Percentiles rank a stretch among this genome's conserved stretches.
Evolutionary conservation across 164 flowering plant genomes (phyloP).

Genomic region (Paratinospora sagittata): DNA sequence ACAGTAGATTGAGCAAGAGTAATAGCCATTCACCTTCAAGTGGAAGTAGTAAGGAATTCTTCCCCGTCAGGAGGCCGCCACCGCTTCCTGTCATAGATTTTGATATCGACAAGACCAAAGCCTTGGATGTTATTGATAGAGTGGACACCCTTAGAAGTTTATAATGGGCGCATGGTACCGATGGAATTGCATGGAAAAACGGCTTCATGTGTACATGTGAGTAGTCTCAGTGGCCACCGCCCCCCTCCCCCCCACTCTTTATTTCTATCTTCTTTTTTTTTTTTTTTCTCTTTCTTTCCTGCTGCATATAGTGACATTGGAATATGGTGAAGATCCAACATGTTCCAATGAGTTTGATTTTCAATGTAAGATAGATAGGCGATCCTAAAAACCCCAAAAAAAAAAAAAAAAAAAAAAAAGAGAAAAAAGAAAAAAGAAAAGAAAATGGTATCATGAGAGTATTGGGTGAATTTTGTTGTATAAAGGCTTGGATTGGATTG

Average conservation of each 20-base stretch:
- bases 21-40: conserved; percentile 69
- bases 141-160: conserved; percentile 56
- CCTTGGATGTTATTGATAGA: conserved; percentile 86
- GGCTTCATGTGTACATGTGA: neutral
- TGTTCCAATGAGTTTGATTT: neutral
- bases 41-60: conserved; percentile 34
- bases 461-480: conserved; percentile 8
- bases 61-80: conserved; percentile 41
- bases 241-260: too few species aligned
- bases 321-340: conserved; percentile 1
- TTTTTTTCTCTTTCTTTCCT: neutral
- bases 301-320: neutral
- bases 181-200: too few species aligned
- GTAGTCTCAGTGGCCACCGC: neutral
- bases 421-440: neutral
- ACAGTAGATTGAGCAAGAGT: conserved; percentile 54
- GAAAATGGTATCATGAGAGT: neutral
- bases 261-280: neutral
- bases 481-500: conserved; percentile 9
- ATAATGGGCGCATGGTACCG: too few species aligned
- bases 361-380: conserved; percentile 1
- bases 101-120: conserved; percentile 70
- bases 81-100: conserved; percentile 67
- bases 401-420: too few species aligned
- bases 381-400: neutral